Base-by-base conservation (phyloP, 1,284 basidiomycete species). In the Fereydounia khargensis region DNA sequence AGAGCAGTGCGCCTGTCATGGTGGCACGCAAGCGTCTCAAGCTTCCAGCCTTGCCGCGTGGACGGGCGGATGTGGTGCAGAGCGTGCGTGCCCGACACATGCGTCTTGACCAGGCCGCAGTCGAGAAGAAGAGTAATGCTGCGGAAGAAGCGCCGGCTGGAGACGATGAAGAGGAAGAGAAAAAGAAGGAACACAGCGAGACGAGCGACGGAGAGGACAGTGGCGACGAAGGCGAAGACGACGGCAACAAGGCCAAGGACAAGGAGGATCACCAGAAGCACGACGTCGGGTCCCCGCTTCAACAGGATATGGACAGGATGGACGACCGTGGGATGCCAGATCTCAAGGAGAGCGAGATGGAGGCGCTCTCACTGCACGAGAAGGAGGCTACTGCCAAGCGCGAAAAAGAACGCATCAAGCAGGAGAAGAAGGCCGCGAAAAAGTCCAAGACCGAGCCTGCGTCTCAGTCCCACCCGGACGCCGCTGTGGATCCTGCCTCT, bases 1-100 rank as follows among this genome's bases (percentile, higher is more conserved):
- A 90, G 78, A 88, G 85, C 43, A 87, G 85, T 4, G 89, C 89
- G 0, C 91, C 88, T 2, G 90, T 92, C 47, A 92, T 92, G 90
- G 86, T 68, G 7, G 71, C 65, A 4, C 53, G 71, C 18, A 71
- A 68, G 38, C 48, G 70, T 19, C 56, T 74, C 28, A 66, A 68
- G 42, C 45, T 74, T 10, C 72, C 72, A 0, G 55, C 63, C 1
- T 35, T 74, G 38, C 72, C 72, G 11, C 51, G 69, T 2, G 72
- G 66, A 22, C 71, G 70, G 52, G 65, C 57, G 9, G 72, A 73
- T 44, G 72, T 74, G 8, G 70, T 74, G 18, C 56, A 68, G 27
- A 63, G 56, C 22, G 72, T 74, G 27, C 47, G 65, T 10, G 53
- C 57, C 18, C 41, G 70, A 6, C 72, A 74, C 42, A 72, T 67